These are phyloP conservation scores for Scedosporium dehoogii DNA, from an alignment of 2,329 filamentous ascomycete genomes.

Conservation along the genomic window DNA sequence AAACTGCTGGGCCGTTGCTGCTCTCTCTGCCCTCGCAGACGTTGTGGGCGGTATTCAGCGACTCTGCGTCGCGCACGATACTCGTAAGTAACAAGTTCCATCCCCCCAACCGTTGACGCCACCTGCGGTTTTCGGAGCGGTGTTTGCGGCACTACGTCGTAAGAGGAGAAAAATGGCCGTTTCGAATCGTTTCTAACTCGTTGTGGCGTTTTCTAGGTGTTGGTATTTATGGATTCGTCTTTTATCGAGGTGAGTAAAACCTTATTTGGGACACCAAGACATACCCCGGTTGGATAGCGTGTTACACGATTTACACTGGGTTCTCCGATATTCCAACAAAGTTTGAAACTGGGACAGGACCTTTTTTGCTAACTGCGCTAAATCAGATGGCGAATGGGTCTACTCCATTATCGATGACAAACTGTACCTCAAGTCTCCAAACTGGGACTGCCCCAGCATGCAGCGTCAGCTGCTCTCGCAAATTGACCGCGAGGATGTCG, in stretches of 20 bases:
- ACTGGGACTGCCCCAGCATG: slow-evolving; percentile 70
- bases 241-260: slow-evolving; percentile 50
- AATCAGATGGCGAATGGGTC: slow-evolving; percentile 73
- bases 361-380: not conserved
- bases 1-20: slow-evolving; percentile 79
- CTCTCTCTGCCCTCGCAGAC: slow-evolving; percentile 66
- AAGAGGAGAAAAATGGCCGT: slow-evolving; percentile 27
- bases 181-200: not conserved
- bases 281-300: not conserved
- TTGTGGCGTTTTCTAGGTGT: slow-evolving; percentile 39
- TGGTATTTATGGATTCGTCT: slow-evolving; percentile 84
- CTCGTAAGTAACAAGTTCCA: slow-evolving; percentile 26
- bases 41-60: slow-evolving; percentile 60
- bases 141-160: not conserved
- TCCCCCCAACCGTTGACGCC: not conserved
- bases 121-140: not conserved
- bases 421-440: slow-evolving; percentile 70
- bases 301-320: not conserved
- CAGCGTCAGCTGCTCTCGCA: slow-evolving; percentile 67
- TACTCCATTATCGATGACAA: slow-evolving; percentile 89
- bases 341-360: not conserved
- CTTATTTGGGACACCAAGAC: not conserved
- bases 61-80: slow-evolving; percentile 67
- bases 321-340: not conserved
- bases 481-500: slow-evolving; percentile 62